These are phyloP conservation scores for Thinopyrum elongatum DNA, from an alignment of 176 grass and related monocot species.

Conservation along the genomic window DNA sequence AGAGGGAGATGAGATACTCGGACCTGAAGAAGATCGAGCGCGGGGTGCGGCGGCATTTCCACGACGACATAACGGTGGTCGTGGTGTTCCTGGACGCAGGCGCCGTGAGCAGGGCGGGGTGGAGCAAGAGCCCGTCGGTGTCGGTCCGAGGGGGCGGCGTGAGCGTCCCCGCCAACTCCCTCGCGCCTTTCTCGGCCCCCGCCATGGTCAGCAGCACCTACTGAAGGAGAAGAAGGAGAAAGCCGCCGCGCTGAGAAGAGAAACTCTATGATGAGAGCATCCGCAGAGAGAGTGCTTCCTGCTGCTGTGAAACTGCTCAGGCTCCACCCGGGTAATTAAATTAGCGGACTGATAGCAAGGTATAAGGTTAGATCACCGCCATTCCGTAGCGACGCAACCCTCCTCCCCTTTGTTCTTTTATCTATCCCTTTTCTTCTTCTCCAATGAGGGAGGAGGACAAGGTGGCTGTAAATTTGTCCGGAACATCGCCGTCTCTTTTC, in stretches of 20 bases:
- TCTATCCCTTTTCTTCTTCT: constrained; percentile 30
- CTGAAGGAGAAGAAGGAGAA: constrained; percentile 9
- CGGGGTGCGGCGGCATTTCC: constrained; percentile 80
- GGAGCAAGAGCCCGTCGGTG: constrained; percentile 45
- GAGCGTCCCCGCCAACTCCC: constrained; percentile 53
- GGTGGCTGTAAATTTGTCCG: constrained; percentile 67
- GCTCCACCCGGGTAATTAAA: constrained; percentile 51
- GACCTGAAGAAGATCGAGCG: constrained; percentile 88
- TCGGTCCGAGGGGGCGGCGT: constrained; percentile 67
- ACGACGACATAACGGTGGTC: constrained; percentile 70
- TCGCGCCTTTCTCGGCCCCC: constrained; percentile 47
- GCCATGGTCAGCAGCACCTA: constrained; percentile 40
- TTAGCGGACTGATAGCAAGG: constrained; percentile 62
- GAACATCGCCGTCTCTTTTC: constrained; percentile 32
- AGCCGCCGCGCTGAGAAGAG: background rate
- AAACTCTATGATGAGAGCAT: background rate
- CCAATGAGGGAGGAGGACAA: constrained; percentile 21
- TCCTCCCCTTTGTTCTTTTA: constrained; percentile 14
- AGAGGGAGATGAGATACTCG: constrained; percentile 90
- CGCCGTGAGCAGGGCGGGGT: constrained; percentile 48
- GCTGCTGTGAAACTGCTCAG: constrained; percentile 30
- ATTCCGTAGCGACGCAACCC: constrained; percentile 31
- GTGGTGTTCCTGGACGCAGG: constrained; percentile 74
- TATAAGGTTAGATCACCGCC: constrained; percentile 54
- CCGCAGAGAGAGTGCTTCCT: constrained; percentile 4